Evolutionary conservation across 1,284 basidiomycete genomes (phyloP), one percentile per base, ranked within the genome.

Genomic region (Ustilago nuda): DNA sequence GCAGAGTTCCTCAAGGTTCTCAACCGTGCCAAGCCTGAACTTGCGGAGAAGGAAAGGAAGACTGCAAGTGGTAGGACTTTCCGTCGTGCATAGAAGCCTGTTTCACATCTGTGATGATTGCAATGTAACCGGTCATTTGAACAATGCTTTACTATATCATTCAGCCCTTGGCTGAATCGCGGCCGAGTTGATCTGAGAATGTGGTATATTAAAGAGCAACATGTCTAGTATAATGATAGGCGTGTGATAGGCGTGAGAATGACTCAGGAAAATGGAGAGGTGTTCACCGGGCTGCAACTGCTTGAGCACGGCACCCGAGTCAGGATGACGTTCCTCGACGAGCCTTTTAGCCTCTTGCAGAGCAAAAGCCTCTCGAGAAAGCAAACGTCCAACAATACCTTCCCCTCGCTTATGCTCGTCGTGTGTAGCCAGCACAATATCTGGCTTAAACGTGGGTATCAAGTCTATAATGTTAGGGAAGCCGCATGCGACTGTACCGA

Each of bases 1-100:
- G 91, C 93, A 15, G 95, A 98, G 87, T 99, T 99, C 89, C 92
- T 98, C 87, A 99, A 99, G 88, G 91, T 99, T 56, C 88, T 99
- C 82, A 99, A 99, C 86, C 89, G 97, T 56, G 96, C 97, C n/a
- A 99, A 99, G 89, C 93, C 93, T 39, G 97, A 99, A 87, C 90
- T 91, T 9, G 92, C 91, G 1, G 83, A 90, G 8, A 90, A 90
- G 33, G 95, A 98, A 86, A 90, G 93, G 83, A 98, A 94, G 90
- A 99, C 97, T 19, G 94, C 93, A 32, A 94, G 69, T 37, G 83
- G 83, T 15, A 72, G 82, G 50, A 82, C 82, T 32, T 84, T 84
- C 76, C 80, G 80, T 45, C 76, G 79, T 23, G 71, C 76, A 33
- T 81, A 69, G 58, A 17, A 33, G 55, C 23, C 9, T 39, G 23